Conservation (phyloP, 768 basidiomycete genomes). For the Termitomyces sp. region DNA sequence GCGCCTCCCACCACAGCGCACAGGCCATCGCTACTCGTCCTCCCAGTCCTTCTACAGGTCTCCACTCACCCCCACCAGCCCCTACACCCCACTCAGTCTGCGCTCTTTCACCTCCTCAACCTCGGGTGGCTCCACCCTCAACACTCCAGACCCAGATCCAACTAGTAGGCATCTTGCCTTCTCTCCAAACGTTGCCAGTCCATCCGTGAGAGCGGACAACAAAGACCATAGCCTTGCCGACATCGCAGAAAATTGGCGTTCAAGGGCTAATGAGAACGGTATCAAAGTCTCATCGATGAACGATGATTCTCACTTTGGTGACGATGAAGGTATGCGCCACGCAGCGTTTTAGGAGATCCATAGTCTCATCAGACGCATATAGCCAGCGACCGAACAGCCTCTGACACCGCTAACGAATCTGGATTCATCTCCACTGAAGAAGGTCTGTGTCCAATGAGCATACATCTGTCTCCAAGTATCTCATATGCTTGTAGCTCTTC, state of each 20-base stretch:
- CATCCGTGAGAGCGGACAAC: constrained; percentile 12
- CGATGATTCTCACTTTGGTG: constrained; percentile 43
- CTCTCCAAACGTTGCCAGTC: constrained; percentile 38
- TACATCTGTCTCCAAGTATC: constrained; percentile 12
- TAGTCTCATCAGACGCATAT: constrained; percentile 34
- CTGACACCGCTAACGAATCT: constrained; percentile 43
- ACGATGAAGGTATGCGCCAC: constrained; percentile 40
- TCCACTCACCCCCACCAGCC: constrained; percentile 59
- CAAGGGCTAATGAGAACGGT: constrained; percentile 64
- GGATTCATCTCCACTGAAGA: constrained; percentile 44
- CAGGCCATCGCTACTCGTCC: constrained; percentile 37
- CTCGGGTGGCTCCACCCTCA: constrained; percentile 47
- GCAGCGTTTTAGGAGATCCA: constrained; percentile 12
- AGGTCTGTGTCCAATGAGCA: constrained; percentile 26
- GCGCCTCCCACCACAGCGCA: constrained; percentile 41
- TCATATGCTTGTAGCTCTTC: constrained; percentile 34
- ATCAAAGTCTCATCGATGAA: constrained; percentile 53
- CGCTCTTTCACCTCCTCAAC: constrained; percentile 55
- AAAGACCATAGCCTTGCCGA: constrained; percentile 51
- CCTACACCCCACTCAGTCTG: constrained; percentile 67
- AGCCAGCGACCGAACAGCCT: constrained; percentile 48
- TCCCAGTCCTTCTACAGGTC: constrained; percentile 46
- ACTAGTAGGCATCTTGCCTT: constrained; percentile 35
- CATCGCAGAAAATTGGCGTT: constrained; percentile 67
- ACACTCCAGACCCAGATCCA: constrained; percentile 51